Evolutionary conservation across 2,329 filamentous ascomycete species (phyloP), one percentile per base, ranked within the genome.

Genomic region (Ascocoryne sarcoides): DNA sequence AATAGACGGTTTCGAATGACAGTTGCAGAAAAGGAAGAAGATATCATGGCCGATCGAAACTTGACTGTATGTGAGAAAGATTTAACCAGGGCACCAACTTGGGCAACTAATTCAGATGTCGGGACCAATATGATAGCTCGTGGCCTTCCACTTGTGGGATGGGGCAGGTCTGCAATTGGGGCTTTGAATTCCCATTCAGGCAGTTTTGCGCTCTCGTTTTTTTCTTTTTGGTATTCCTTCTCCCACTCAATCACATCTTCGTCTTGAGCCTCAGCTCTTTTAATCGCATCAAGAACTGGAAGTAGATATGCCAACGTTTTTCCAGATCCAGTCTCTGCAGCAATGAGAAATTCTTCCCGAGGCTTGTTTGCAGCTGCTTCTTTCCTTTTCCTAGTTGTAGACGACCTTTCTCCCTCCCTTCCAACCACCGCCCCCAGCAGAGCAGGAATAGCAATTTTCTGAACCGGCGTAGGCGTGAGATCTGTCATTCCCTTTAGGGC

Each of bases 261-360:
- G 48, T 88, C 82, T 10, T 66, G 61, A 0, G 69, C 68, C 57
- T 90, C 85, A 4, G 77, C 79, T 23, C 76, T 67, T 65, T 98
- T 98, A 54, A 98, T 63, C 7, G 85, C 84, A 62, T 98, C 79
- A 38, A 98, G 70, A 12, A 82, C 73, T 0, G 92, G 93, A 4
- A 95, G 64, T 4, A 96, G 68, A 58, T 98, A 98, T 7, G 92
- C 87, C 46, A 98, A 68, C 1, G 92, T 98, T 68, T 98, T 98
- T 45, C 92, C 92, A 0, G 92, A 96, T 10, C 92, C 92, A 0
- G 92, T 98, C 68, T 98, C 92, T 9, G 92, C 92, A 3, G 92
- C 92, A 36, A 98, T 70, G 10, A 98, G 71, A 57, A 86, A 95
- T 64, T 68, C 73, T 44, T 65, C 63, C 46, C 49, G 23, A 12